A percentile compares a stretch with the other conserved stretches of the same genome.
Conservation (phyloP, 2,329 filamentous ascomycete species). For the Aspergillus fumigatiaffinis region DNA sequence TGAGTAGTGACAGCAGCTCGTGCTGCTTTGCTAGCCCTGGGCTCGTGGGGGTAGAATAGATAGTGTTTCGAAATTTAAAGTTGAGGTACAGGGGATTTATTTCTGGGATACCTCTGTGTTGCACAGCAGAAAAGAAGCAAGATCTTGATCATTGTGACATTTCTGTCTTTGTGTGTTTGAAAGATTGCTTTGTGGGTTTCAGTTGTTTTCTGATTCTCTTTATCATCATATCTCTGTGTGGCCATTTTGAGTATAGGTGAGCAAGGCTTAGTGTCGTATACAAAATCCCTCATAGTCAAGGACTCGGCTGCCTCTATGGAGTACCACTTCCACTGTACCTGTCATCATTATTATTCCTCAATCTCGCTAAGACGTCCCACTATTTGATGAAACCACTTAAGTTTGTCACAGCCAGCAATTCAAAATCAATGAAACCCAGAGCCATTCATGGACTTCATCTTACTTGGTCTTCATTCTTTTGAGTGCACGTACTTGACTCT, state of each 20-base stretch:
- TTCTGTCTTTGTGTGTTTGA: neutral
- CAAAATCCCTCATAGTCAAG: conserved; percentile 20
- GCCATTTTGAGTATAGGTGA: neutral
- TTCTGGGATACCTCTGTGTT: neutral
- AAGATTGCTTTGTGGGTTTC: neutral
- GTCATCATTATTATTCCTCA: conserved; percentile 1
- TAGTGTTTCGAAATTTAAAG: neutral
- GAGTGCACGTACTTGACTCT: neutral
- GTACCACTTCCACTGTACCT: conserved; percentile 5
- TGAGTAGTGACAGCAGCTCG: conserved; percentile 3
- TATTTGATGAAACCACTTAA: conserved; percentile 4
- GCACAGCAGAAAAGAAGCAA: neutral
- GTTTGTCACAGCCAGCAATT: neutral
- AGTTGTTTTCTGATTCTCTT: neutral
- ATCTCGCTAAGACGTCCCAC: neutral
- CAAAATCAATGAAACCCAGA: neutral
- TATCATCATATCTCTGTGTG: neutral
- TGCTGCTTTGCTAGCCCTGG: conserved; percentile 9
- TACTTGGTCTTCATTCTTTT: neutral
- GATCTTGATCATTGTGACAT: neutral
- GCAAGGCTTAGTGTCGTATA: conserved; percentile 5
- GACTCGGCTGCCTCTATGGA: conserved; percentile 4
- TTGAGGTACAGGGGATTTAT: neutral
- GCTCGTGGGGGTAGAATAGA: neutral
- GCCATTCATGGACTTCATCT: too few relatives aligned